Percentiles rank a stretch among this genome's conserved stretches.
phyloP scores from a whole-genome alignment of 1,139 yeast species.

The Scheffersomyces insectosa region DNA sequence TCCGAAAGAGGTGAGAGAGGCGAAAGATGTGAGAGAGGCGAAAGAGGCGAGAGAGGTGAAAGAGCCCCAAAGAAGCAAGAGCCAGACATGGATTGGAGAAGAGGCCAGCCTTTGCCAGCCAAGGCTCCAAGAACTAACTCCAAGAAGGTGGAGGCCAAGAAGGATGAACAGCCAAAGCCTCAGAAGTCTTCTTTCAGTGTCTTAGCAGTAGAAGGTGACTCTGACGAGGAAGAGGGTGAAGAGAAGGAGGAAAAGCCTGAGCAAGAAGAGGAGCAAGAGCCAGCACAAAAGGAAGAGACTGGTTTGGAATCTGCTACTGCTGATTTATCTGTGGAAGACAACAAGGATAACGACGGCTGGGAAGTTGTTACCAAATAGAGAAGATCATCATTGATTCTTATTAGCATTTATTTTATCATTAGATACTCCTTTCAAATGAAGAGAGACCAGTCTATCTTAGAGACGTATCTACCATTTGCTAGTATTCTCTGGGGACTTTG shows the following conservation, averaged over 20 bases:
- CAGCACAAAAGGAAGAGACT: slow-evolving; percentile 17
- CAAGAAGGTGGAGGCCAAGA: slow-evolving; percentile 24
- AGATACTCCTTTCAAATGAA: too few species aligned
- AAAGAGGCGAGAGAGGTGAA: slow-evolving; percentile 24
- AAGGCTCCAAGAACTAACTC: slow-evolving; percentile 5
- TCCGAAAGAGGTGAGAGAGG: slow-evolving; percentile 15
- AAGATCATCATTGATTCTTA: neutral
- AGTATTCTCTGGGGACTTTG: too few species aligned
- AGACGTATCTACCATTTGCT: too few species aligned
- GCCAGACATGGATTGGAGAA: slow-evolving; percentile 59
- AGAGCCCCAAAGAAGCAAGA: slow-evolving; percentile 48
- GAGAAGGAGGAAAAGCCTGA: slow-evolving; percentile 19
- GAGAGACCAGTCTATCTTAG: too few species aligned
- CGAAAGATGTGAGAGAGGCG: slow-evolving; percentile 23
- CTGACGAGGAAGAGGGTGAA: slow-evolving; percentile 56
- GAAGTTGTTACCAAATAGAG: slow-evolving; percentile 55
- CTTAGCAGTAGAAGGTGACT: slow-evolving; percentile 58
- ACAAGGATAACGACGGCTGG: slow-evolving; percentile 56
- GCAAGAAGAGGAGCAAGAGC: slow-evolving; percentile 9
- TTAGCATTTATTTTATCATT: neutral
- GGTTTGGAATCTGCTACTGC: slow-evolving; percentile 48
- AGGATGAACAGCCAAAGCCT: slow-evolving; percentile 41
- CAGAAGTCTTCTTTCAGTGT: slow-evolving; percentile 67
- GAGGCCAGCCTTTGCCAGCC: slow-evolving; percentile 32
- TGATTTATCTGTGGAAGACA: slow-evolving; percentile 35